A percentile compares a stretch with the other conserved stretches of the same genome.
phyloP scores from a whole-genome alignment of 441 rosid genomes.

The Codiaeum variegatum region DNA sequence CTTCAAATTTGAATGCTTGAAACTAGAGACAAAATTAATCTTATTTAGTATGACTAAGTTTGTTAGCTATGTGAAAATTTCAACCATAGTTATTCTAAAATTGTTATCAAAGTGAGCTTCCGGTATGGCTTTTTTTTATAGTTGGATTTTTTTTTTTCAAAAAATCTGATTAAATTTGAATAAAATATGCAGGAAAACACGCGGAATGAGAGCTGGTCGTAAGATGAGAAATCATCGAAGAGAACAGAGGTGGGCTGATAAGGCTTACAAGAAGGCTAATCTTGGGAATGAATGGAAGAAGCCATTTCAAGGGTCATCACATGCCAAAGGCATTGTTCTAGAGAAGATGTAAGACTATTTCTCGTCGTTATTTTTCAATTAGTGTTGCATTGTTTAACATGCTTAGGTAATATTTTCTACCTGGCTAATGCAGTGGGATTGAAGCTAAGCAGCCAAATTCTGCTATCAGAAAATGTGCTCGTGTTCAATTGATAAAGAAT shows the following conservation, averaged over 20 bases:
- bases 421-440: conserved; percentile 45
- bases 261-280: conserved; percentile 56
- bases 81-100: not conserved
- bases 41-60: not conserved
- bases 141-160: too few relatives aligned
- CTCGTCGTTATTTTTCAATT: not conserved
- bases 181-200: conserved; percentile 42
- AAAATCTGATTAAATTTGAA: not conserved
- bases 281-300: conserved; percentile 72
- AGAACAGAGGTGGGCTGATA: conserved; percentile 62
- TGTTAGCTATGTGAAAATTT: not conserved
- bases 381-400: not conserved
- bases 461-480: conserved; percentile 70
- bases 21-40: not conserved
- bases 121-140: not conserved
- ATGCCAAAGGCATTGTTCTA: conserved; percentile 65
- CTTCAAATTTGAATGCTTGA: not conserved
- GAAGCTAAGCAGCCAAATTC: conserved; percentile 82
- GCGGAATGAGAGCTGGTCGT: conserved; percentile 65
- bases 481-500: conserved; percentile 65
- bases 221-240: conserved; percentile 56
- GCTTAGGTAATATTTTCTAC: not conserved
- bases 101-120: not conserved
- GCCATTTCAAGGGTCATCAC: conserved; percentile 68
- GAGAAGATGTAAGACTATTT: conserved; percentile 48